Evolutionary conservation across 352 stramenopile genomes (phyloP).

Genomic region (Phytopythium montanum): DNA sequence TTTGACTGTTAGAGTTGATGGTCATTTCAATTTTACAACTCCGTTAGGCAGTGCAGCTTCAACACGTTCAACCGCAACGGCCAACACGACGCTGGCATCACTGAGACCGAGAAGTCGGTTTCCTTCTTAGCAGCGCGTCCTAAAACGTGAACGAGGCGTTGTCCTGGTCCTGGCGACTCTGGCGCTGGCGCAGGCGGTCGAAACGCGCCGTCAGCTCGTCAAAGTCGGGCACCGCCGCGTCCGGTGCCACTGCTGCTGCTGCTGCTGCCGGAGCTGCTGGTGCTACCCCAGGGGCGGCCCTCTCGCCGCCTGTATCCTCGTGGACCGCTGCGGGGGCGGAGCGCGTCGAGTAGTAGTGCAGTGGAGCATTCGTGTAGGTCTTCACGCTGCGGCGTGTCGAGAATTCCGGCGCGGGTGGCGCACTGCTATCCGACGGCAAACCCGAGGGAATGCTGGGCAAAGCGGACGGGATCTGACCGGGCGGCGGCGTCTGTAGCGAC

Average conservation of each 20-base stretch:
- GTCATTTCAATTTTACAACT: no score
- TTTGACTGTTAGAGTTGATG: no score
- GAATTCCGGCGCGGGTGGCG: constrained; percentile 13
- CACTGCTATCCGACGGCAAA: constrained; percentile 15
- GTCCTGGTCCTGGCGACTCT: constrained; percentile 52
- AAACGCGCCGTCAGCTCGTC: constrained; percentile 93
- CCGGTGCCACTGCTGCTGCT: constrained; percentile 11
- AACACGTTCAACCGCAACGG: no score
- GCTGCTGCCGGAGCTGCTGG: constrained; percentile 8
- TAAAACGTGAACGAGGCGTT: constrained; percentile 72
- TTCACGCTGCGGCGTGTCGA: constrained; percentile 32
- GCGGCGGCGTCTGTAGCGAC: constrained; percentile 33
- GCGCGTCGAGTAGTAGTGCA: constrained; percentile 23
- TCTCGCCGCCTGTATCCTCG: constrained; percentile 8
- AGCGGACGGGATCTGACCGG: constrained; percentile 38
- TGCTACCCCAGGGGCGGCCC: neutral
- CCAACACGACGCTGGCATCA: no score
- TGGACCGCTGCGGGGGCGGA: constrained; percentile 2
- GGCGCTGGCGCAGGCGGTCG: constrained; percentile 79
- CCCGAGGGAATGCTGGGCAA: constrained; percentile 36
- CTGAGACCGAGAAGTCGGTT: no score
- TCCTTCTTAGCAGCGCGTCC: neutral
- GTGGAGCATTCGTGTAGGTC: constrained; percentile 35
- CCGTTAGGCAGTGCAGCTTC: no score
- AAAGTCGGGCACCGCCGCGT: constrained; percentile 75